phyloP scores from a whole-genome alignment of 2,329 filamentous ascomycete genomes.

The Aspergillus cejpii region DNA sequence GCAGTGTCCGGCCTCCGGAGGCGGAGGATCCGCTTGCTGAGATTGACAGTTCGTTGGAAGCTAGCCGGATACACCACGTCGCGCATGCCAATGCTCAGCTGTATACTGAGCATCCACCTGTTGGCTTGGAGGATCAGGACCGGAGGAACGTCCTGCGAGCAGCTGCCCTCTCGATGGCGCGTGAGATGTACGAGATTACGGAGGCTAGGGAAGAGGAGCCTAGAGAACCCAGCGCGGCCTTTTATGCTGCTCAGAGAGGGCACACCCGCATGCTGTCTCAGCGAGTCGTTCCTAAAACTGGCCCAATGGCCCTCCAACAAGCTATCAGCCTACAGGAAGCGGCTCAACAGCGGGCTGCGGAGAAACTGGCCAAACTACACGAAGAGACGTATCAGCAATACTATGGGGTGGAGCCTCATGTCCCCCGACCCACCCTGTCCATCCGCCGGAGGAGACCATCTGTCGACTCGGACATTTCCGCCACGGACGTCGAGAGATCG shows the following conservation, averaged over 20 bases:
- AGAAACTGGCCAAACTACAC: constrained; percentile 73
- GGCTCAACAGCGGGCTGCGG: constrained; percentile 77
- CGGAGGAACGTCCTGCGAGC: constrained; percentile 67
- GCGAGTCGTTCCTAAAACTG: constrained; percentile 25
- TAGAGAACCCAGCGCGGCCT: constrained; percentile 13
- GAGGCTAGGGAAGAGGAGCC: constrained; percentile 32
- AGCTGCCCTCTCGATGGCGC: constrained; percentile 83
- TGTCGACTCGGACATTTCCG: constrained; percentile 55
- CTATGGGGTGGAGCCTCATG: constrained; percentile 57
- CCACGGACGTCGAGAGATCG: constrained; percentile 62
- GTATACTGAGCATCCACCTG: constrained; percentile 69
- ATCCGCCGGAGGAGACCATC: constrained; percentile 58
- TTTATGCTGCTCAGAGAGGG: constrained; percentile 30
- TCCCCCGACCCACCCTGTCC: constrained; percentile 44
- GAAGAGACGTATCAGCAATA: constrained; percentile 68
- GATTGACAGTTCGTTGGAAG: constrained; percentile 41
- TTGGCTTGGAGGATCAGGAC: constrained; percentile 65
- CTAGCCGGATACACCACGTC: constrained; percentile 57
- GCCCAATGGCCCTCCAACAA: constrained; percentile 19
- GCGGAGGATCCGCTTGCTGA: constrained; percentile 45
- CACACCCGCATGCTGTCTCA: constrained; percentile 30
- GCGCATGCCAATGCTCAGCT: constrained; percentile 66
- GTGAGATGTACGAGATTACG: constrained; percentile 68
- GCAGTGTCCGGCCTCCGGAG: constrained; percentile 43
- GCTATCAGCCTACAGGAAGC: constrained; percentile 64